Conservation (phyloP, 2,329 filamentous ascomycete genomes). For the Hirsutella rhossiliensis region DNA sequence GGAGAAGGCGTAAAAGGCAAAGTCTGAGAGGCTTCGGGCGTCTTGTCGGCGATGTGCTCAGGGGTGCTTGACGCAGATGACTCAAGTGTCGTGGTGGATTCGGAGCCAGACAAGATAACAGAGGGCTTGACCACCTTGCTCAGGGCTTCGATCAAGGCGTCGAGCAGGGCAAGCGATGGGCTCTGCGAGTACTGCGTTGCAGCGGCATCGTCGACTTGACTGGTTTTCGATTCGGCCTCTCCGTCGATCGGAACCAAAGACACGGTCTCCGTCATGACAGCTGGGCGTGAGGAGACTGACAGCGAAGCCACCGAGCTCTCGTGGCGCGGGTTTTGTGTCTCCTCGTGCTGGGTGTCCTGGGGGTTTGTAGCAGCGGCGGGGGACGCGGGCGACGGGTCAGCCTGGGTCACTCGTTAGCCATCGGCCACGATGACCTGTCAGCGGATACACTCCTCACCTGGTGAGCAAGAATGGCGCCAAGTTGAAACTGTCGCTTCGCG, state of each 20-base stretch:
- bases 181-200: background rate
- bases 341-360: no score
- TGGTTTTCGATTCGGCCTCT: background rate
- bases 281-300: background rate
- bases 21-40: background rate
- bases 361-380: no score
- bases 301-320: background rate
- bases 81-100: background rate
- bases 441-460: slow-evolving; percentile 5
- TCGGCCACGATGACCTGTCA: background rate
- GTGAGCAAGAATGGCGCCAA: slow-evolving; percentile 8
- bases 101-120: background rate
- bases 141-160: slow-evolving; percentile 7
- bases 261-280: background rate
- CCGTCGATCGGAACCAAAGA: background rate
- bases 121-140: slow-evolving; percentile 2
- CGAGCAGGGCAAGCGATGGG: slow-evolving; percentile 2
- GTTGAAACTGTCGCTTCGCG: slow-evolving; percentile 12
- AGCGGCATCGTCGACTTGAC: background rate
- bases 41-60: background rate
- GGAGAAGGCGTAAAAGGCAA: background rate
- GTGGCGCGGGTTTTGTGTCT: background rate
- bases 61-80: background rate
- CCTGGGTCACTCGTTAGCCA: background rate
- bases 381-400: no score